Conservation (phyloP, 1,284 basidiomycete species). For the Heterobasidion parviporum region DNA sequence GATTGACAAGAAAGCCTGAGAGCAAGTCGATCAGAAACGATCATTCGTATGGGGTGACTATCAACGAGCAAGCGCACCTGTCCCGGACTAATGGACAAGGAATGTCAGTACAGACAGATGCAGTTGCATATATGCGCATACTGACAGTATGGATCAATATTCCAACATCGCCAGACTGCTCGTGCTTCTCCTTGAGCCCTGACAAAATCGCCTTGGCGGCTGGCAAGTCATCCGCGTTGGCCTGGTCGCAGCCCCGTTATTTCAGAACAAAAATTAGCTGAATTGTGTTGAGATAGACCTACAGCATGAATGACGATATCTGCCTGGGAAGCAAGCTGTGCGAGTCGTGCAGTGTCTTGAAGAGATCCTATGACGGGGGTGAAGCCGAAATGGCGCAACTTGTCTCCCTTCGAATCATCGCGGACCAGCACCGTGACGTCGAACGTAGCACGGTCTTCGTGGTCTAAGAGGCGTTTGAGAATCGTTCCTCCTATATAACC, state of each 20-base stretch:
- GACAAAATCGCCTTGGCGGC: slow-evolving; percentile 33
- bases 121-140: background rate
- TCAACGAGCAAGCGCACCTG: slow-evolving; percentile 18
- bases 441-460: slow-evolving; percentile 24
- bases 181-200: slow-evolving; percentile 34
- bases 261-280: background rate
- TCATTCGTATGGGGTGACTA: background rate
- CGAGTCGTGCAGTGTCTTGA: slow-evolving; percentile 21
- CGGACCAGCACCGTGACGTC: slow-evolving; percentile 34
- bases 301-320: slow-evolving; percentile 43
- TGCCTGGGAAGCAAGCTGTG: slow-evolving; percentile 29
- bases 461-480: slow-evolving; percentile 29
- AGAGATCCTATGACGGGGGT: slow-evolving; percentile 25
- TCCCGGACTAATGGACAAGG: slow-evolving; percentile 31
- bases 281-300: slow-evolving; percentile 6
- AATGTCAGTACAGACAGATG: no score
- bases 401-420: slow-evolving; percentile 28
- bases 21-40: background rate
- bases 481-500: slow-evolving; percentile 36
- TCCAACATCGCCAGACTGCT: slow-evolving; percentile 26
- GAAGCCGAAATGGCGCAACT: slow-evolving; percentile 22
- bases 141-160: slow-evolving; percentile 46
- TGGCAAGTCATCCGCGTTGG: slow-evolving; percentile 33
- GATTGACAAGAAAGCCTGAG: slow-evolving; percentile 22
- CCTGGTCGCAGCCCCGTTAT: slow-evolving; percentile 19